Evolutionary conservation across 2,329 filamentous ascomycete species (phyloP).

Genomic region (Dactylellina sp.): DNA sequence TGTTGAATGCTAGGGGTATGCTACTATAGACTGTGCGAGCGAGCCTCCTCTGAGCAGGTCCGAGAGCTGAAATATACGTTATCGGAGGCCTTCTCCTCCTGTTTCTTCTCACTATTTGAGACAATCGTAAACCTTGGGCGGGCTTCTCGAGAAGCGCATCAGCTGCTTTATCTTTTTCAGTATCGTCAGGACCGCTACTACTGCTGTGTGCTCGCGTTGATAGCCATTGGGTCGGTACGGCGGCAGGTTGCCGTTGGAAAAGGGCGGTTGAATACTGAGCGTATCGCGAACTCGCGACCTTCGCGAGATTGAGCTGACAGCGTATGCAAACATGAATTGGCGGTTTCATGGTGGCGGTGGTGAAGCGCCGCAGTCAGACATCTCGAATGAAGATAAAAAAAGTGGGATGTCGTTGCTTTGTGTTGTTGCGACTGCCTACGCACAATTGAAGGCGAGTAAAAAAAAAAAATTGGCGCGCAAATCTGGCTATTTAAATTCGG

Average conservation of each 20-base stretch:
- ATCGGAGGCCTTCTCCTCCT: no score
- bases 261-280: background rate
- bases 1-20: no score
- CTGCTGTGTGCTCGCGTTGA: slow-evolving; percentile 34
- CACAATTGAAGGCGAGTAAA: no score
- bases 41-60: no score
- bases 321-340: slow-evolving; percentile 30
- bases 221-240: slow-evolving; percentile 21
- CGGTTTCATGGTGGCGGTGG: slow-evolving; percentile 25
- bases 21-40: no score
- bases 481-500: slow-evolving; percentile 52
- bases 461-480: slow-evolving; percentile 38
- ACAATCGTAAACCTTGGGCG: background rate
- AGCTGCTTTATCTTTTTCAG: background rate
- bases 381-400: slow-evolving; percentile 12
- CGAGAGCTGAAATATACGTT: no score
- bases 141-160: background rate
- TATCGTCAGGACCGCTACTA: slow-evolving; percentile 4
- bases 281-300: slow-evolving; percentile 2
- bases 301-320: slow-evolving; percentile 29
- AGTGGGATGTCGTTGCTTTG: slow-evolving; percentile 52
- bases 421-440: slow-evolving; percentile 40
- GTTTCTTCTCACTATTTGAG: no score
- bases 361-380: slow-evolving; percentile 4
- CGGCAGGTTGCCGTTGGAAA: slow-evolving; percentile 10